These are phyloP conservation scores for Macrophomina tecta DNA, from an alignment of 2,329 filamentous ascomycete genomes.

Conservation along the genomic window DNA sequence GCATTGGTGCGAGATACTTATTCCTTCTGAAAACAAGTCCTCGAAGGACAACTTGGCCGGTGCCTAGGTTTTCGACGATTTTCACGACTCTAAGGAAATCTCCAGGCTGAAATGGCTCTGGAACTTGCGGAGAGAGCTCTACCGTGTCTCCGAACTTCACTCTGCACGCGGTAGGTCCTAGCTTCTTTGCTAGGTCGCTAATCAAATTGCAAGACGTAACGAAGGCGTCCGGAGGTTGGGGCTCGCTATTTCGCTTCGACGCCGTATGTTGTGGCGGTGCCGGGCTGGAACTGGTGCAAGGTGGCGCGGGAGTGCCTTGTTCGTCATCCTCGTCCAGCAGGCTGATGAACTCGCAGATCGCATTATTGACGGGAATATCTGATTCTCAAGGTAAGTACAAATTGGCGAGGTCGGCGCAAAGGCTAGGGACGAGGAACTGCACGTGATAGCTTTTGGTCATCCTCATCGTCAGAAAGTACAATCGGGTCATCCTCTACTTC, in stretches of 20 bases:
- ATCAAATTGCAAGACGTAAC: neutral
- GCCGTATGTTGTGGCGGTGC: no score
- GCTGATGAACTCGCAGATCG: no score
- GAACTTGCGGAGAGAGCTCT: neutral
- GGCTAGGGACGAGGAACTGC: no score
- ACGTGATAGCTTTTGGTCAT: no score
- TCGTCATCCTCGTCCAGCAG: no score
- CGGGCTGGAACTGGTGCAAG: no score
- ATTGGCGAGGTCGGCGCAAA: no score
- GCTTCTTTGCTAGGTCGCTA: neutral
- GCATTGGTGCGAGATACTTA: neutral
- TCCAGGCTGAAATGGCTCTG: neutral
- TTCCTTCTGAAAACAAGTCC: neutral
- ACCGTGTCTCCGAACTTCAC: neutral
- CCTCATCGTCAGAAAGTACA: no score
- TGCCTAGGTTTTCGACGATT: neutral
- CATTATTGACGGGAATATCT: no score
- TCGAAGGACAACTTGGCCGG: neutral
- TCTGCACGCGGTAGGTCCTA: neutral
- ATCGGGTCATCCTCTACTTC: no score
- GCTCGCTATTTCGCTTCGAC: neutral
- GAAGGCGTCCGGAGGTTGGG: neutral
- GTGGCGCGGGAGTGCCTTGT: no score
- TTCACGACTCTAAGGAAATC: neutral
- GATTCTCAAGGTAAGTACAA: no score